Evolutionary conservation across 106 monocot species (phyloP).

Genomic region (Allium sativum): DNA sequence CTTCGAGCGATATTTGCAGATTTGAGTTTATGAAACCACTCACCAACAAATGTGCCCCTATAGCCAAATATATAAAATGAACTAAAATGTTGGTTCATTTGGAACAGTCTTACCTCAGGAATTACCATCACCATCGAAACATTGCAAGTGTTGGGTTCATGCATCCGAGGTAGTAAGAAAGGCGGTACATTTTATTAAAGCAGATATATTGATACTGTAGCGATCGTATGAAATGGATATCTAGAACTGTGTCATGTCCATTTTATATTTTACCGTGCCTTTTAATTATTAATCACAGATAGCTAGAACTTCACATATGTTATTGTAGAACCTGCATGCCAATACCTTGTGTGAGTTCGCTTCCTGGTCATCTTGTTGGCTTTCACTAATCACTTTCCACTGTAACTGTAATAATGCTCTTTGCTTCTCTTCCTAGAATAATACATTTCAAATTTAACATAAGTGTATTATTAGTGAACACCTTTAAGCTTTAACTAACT

Average conservation of each 20-base stretch:
- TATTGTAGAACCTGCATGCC: background rate
- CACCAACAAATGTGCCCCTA: background rate
- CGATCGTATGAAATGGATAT: too few species aligned
- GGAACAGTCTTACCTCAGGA: too few species aligned
- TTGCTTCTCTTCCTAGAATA: slow-evolving; percentile 82
- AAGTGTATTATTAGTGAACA: background rate
- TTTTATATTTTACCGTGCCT: too few species aligned
- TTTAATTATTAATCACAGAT: too few species aligned
- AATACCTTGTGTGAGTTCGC: slow-evolving; percentile 79
- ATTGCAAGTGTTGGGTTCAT: background rate
- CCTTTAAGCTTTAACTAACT: background rate
- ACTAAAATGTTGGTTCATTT: background rate
- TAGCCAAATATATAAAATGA: background rate
- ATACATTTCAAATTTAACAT: background rate
- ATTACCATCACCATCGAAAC: slow-evolving; percentile 2
- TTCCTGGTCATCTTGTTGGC: slow-evolving; percentile 83
- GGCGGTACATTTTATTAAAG: too few species aligned
- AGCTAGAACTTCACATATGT: too few species aligned
- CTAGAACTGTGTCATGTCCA: too few species aligned
- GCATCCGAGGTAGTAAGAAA: background rate
- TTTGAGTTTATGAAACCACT: too few species aligned
- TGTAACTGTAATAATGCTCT: slow-evolving; percentile 75
- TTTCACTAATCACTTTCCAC: slow-evolving; percentile 96
- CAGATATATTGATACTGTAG: too few species aligned
- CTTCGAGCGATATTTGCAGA: too few species aligned